Base-by-base conservation (phyloP, 108 stramenopile species). In the Nannochloropsis granulata region DNA sequence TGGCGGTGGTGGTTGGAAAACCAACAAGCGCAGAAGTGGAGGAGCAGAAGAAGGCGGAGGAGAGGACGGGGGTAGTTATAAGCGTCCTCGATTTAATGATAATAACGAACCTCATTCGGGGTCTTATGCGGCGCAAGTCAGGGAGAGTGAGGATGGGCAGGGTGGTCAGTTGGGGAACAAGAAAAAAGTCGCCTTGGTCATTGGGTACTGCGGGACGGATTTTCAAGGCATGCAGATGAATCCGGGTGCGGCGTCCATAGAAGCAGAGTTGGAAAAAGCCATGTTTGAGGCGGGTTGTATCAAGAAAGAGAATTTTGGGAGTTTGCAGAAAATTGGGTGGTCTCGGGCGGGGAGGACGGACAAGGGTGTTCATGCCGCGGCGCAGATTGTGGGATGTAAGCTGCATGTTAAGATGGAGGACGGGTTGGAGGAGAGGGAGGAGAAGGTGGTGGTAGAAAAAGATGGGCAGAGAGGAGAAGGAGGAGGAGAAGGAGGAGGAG, bases 301-400 rank as follows among this genome's bases (percentile, higher is more conserved):
- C 11, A 85, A 86, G 14, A 78, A 86, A 12, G 44, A 78, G 9
- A 98, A 98, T 87, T 96, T 93, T 92, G 97, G 95, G 24, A 87
- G 87, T 85, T 95, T 94, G n/a, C 88, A 89, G 85, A 97, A 98
- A 86, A 94, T 96, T 84, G 90, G 91, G 19, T 99, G 97, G 97
- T 92, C 93, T 34, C 94, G 93, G 24, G 93, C 96, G 10, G 97
- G 95, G 19, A 93, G 99, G 44, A 99, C 99, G 21, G 99, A 99
- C 89, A 98, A 97, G 87, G 97, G 94, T 79, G 95, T 95, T 45
- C 93, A 95, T 85, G 97, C 99, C 13, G 93, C 93, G 82, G 96
- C 95, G 0, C 95, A 98, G 88, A 95, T 97, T 13, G 93, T 94
- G 84, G 91, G 92, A 3, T 86, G 92, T 91, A 94, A 96, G 84